phyloP scores from a whole-genome alignment of 805 yeast species.

The Suhomyces sp. region DNA sequence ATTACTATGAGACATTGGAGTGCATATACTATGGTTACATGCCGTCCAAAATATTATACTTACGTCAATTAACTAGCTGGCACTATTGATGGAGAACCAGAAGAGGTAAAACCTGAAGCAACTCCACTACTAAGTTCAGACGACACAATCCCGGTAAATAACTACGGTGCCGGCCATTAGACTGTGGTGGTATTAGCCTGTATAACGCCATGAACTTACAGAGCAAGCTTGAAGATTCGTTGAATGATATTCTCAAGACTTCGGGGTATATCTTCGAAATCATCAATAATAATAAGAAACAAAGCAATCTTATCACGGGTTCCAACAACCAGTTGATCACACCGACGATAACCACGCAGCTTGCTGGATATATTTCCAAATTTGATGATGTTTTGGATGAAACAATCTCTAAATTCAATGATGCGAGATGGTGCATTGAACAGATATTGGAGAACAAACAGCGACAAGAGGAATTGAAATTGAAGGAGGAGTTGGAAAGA shows the following conservation, averaged over 20 bases:
- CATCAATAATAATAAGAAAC: slow-evolving; percentile 39
- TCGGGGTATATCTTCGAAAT: slow-evolving; percentile 46
- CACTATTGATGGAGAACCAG: too few relatives aligned
- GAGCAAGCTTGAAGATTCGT: slow-evolving; percentile 37
- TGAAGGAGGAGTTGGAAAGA: slow-evolving; percentile 35
- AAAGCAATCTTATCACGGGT: slow-evolving; percentile 42
- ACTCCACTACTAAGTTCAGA: too few relatives aligned
- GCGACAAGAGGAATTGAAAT: slow-evolving; percentile 39
- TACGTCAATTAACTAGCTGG: too few relatives aligned
- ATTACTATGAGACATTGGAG: too few relatives aligned
- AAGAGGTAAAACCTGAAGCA: too few relatives aligned
- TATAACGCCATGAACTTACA: slow-evolving; percentile 45
- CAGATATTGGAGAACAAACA: slow-evolving; percentile 43
- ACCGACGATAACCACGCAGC: slow-evolving; percentile 35
- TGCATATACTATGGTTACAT: too few relatives aligned
- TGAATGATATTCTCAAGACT: slow-evolving; percentile 40
- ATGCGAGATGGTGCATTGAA: slow-evolving; percentile 44
- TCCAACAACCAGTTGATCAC: slow-evolving; percentile 41
- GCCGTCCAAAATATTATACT: too few relatives aligned
- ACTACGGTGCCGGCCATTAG: too few relatives aligned
- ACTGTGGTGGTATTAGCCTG: too few relatives aligned
- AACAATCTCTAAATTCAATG: slow-evolving; percentile 40
- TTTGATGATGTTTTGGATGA: slow-evolving; percentile 46
- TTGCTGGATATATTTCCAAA: slow-evolving; percentile 32
- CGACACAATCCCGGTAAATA: too few relatives aligned